A percentile compares a stretch with the other conserved stretches of the same genome.
phyloP scores from a whole-genome alignment of 2,329 filamentous ascomycete species.

The Cordyceps tenuipes region DNA sequence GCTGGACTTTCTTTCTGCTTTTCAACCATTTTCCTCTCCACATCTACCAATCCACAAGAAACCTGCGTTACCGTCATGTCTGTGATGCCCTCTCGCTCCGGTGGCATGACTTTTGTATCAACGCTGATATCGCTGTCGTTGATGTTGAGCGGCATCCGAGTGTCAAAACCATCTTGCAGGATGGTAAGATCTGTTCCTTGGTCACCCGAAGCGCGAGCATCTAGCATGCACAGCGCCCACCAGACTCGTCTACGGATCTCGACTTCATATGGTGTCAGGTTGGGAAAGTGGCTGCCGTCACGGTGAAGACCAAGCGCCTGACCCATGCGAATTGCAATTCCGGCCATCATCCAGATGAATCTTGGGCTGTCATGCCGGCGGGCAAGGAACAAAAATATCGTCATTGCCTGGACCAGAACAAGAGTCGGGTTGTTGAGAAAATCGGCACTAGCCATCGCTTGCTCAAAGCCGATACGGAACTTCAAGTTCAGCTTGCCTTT shows the following conservation, averaged over 20 bases:
- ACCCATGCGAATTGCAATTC: conserved; percentile 49
- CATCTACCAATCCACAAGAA: conserved; percentile 27
- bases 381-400: conserved; percentile 48
- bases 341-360: conserved; percentile 56
- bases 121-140: conserved; percentile 45
- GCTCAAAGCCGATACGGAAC: conserved; percentile 48
- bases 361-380: conserved; percentile 42
- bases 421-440: conserved; percentile 54
- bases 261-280: conserved; percentile 49
- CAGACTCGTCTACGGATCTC: conserved; percentile 56
- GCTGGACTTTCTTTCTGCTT: conserved; percentile 20
- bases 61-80: conserved; percentile 40
- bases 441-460: conserved; percentile 51
- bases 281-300: conserved; percentile 44
- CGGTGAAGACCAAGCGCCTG: conserved; percentile 47
- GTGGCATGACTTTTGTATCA: conserved; percentile 38
- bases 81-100: conserved; percentile 41
- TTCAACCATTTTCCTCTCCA: conserved; percentile 31
- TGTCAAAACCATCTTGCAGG: conserved; percentile 39
- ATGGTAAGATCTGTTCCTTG: conserved; percentile 46
- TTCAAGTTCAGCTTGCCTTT: conserved; percentile 36
- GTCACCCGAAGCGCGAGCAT: conserved; percentile 52
- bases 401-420: conserved; percentile 52
- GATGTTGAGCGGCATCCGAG: conserved; percentile 46
- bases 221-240: conserved; percentile 52